Evolutionary conservation across 1,284 basidiomycete genomes (phyloP).

Genomic region (Rhodotorula sp.): DNA sequence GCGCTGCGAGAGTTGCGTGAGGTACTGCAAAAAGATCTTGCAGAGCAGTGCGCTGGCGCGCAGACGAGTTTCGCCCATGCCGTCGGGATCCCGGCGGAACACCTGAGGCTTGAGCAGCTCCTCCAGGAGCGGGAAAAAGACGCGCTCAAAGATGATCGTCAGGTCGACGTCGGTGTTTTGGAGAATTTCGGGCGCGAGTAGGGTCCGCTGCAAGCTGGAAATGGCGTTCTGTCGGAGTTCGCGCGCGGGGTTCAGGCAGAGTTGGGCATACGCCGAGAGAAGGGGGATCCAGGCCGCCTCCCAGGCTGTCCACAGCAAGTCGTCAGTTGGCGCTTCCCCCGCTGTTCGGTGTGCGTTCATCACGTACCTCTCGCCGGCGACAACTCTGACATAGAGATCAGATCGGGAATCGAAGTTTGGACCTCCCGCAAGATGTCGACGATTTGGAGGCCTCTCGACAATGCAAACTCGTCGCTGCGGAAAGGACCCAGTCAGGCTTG

Average conservation of each 20-base stretch:
- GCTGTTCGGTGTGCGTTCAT: conserved; percentile 7
- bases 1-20: conserved; percentile 68
- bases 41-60: conserved; percentile 83
- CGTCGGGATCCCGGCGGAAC: conserved; percentile 72
- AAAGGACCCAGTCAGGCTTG: conserved; percentile 38
- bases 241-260: conserved; percentile 79
- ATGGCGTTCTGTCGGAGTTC: conserved; percentile 84
- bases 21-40: conserved; percentile 93
- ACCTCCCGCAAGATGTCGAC: conserved; percentile 65
- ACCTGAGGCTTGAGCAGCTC: conserved; percentile 84
- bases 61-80: conserved; percentile 84
- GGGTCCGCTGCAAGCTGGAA: conserved; percentile 77
- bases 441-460: conserved; percentile 77
- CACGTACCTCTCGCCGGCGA: conserved; percentile 34
- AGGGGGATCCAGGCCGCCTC: conserved; percentile 75
- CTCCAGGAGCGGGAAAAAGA: conserved; percentile 89
- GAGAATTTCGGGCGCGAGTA: conserved; percentile 74
- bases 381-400: conserved; percentile 40
- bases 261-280: conserved; percentile 71
- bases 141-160: conserved; percentile 80
- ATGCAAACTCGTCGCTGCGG: conserved; percentile 58
- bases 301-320: conserved; percentile 61
- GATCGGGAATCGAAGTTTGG: conserved; percentile 39
- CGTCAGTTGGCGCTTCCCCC: not conserved
- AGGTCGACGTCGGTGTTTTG: conserved; percentile 62